Evolutionary conservation across 2,329 filamentous ascomycete species (phyloP), one percentile per base, ranked within the genome.

Genomic region (Diaporthe nobilis): DNA sequence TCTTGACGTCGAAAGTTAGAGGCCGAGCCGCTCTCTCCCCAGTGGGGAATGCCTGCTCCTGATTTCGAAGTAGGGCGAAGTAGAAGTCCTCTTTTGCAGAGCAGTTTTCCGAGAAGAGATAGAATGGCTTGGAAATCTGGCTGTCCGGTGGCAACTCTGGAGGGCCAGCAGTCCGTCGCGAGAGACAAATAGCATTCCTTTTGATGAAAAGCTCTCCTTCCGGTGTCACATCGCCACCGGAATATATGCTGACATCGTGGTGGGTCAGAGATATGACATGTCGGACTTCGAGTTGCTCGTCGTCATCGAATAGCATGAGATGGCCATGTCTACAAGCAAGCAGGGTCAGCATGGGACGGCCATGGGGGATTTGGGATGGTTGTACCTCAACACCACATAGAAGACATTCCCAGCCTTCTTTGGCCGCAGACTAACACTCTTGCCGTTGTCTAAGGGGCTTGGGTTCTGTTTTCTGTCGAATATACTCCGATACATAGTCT

Each of bases 1-100:
- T 92, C 81, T 94, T 93, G 22, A 95, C 91, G 42, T 98, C 94
- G 80, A 98, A 98, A 20, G 92, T 89, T 77, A 94, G 90, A 13
- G 94, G 93, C 72, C 89, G 88, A 0, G 95, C 95, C 1, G 92
- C 90, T 28, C 87, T 87, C 73, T 89, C 87, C 31, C 87, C 87
- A 3, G 87, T 85, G 53, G 89, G 88, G 75, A 91, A 88, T 22
- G 90, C 90, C 80, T 93, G 92, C 79, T 95, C 93, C 82, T 98
- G 94, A 78, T 96, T 97, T 80, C 93, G 92, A 53, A 99, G 87
- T 79, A 99, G 88, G 17, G 96, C 94, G 84, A 98, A 96, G 83
- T 99, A 99, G 85, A 99, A 98, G 82, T 99, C 97, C 84, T 99
- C 97, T 84, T 99, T 99, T 63, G 97, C 95, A 0, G 96, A 98